Evolutionary conservation across 495 filamentous ascomycete genomes (phyloP).

Genomic region (Talaromyces stipitatus): DNA sequence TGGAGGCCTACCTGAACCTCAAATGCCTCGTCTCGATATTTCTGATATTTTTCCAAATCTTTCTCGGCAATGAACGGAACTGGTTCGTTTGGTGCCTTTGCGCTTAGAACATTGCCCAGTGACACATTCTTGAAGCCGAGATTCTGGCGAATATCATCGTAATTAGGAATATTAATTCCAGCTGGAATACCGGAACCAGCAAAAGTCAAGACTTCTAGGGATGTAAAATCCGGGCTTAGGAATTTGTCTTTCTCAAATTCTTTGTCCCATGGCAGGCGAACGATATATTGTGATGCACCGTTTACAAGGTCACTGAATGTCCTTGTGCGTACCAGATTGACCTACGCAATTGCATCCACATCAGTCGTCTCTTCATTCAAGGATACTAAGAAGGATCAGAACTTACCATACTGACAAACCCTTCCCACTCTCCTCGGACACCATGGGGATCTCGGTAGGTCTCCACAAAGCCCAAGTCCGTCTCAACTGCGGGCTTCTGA

Average conservation of each 20-base stretch:
- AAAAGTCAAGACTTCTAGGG: slow-evolving; percentile 67
- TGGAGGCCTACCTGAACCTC: slow-evolving; percentile 95
- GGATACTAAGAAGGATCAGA: background rate
- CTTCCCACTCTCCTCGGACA: slow-evolving; percentile 95
- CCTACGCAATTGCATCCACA: slow-evolving; percentile 30
- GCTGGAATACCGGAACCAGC: slow-evolving; percentile 78
- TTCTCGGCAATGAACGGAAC: slow-evolving; percentile 76
- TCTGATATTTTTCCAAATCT: slow-evolving; percentile 70
- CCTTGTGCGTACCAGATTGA: slow-evolving; percentile 78
- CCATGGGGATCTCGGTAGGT: slow-evolving; percentile 93
- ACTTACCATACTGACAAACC: slow-evolving; percentile 70
- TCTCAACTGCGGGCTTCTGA: slow-evolving; percentile 81
- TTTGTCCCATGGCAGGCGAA: slow-evolving; percentile 76
- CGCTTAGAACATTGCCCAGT: slow-evolving; percentile 81
- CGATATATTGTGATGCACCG: slow-evolving; percentile 72
- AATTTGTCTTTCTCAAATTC: slow-evolving; percentile 96
- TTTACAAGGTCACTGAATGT: slow-evolving; percentile 85
- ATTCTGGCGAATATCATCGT: slow-evolving; percentile 87
- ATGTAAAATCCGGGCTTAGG: slow-evolving; percentile 89
- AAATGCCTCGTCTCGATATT: slow-evolving; percentile 76
- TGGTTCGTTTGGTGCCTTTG: slow-evolving; percentile 81
- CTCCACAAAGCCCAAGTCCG: slow-evolving; percentile 91
- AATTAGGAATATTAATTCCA: slow-evolving; percentile 78
- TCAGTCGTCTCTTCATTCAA: background rate
- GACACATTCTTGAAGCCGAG: slow-evolving; percentile 98